Percentiles rank a stretch among this genome's conserved stretches.
These are phyloP conservation scores for Pichia occidentalis DNA, from an alignment of 805 yeast species.

Conservation along the genomic window DNA sequence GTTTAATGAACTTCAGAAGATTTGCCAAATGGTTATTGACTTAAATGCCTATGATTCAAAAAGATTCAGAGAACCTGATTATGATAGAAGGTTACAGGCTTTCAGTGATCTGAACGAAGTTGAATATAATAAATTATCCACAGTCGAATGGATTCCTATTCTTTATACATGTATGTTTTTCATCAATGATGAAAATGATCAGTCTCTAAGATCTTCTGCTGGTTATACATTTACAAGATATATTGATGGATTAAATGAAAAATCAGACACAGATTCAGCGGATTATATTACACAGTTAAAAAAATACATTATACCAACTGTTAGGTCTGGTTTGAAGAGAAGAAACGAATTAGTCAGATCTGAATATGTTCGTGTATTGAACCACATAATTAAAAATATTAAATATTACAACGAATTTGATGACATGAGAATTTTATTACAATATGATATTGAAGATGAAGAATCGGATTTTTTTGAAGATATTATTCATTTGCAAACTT, in stretches of 20 bases:
- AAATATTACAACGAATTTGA: conserved; percentile 41
- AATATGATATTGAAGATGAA: conserved; percentile 61
- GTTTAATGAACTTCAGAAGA: conserved; percentile 36
- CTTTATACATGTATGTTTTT: conserved; percentile 61
- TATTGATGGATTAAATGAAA: conserved; percentile 46
- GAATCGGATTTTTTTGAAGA: conserved; percentile 63
- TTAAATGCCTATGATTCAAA: conserved; percentile 62
- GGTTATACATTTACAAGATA: conserved; percentile 55
- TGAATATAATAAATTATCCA: conserved; percentile 36
- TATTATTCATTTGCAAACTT: conserved; percentile 75
- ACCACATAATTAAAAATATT: conserved; percentile 50
- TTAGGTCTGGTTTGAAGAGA: conserved; percentile 62
- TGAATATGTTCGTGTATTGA: conserved; percentile 64
- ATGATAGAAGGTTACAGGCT: conserved; percentile 63
- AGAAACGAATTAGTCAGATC: conserved; percentile 54
- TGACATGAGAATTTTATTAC: conserved; percentile 60
- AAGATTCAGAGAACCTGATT: conserved; percentile 71
- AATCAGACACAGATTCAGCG: conserved; percentile 24
- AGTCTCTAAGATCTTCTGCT: conserved; percentile 75
- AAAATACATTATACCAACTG: conserved; percentile 51
- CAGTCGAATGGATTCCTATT: conserved; percentile 74
- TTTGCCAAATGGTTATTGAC: conserved; percentile 50
- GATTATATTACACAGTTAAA: conserved; percentile 39
- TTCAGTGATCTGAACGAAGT: conserved; percentile 59
- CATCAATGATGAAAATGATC: conserved; percentile 71